Percentiles rank a stretch among this genome's conserved stretches.
These are phyloP conservation scores for Fusarium irregulare DNA, from an alignment of 2,329 filamentous ascomycete species.

Conservation along the genomic window DNA sequence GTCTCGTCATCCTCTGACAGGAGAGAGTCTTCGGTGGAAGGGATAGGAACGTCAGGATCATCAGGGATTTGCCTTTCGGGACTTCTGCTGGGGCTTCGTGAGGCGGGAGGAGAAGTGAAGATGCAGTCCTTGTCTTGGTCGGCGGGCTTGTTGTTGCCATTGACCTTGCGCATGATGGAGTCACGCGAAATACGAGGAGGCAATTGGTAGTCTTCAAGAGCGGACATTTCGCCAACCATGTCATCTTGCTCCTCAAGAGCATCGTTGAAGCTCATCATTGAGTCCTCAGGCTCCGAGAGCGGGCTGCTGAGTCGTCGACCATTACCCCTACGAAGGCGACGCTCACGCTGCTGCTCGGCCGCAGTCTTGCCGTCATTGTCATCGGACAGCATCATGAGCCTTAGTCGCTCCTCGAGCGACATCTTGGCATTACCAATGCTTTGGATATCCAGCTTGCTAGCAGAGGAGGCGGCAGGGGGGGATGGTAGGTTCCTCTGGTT, in stretches of 20 bases:
- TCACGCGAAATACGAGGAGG: slow-evolving; percentile 89
- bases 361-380: slow-evolving; percentile 68
- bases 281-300: slow-evolving; percentile 56
- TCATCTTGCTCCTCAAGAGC: slow-evolving; percentile 68
- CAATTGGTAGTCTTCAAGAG: slow-evolving; percentile 71
- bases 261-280: slow-evolving; percentile 47
- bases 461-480: slow-evolving; percentile 72
- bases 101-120: slow-evolving; percentile 71
- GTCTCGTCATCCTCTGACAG: slow-evolving; percentile 53
- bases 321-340: slow-evolving; percentile 73
- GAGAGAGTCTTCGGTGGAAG: slow-evolving; percentile 80
- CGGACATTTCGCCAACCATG: slow-evolving; percentile 68
- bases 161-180: slow-evolving; percentile 89
- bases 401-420: slow-evolving; percentile 86
- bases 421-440: slow-evolving; percentile 80
- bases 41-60: slow-evolving; percentile 91
- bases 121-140: slow-evolving; percentile 72
- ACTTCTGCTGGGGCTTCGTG: slow-evolving; percentile 56
- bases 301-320: slow-evolving; percentile 61
- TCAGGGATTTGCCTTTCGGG: slow-evolving; percentile 68
- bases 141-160: slow-evolving; percentile 68
- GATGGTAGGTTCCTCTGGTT: slow-evolving; percentile 77
- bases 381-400: slow-evolving; percentile 87
- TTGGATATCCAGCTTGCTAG: slow-evolving; percentile 81
- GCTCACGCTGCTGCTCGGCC: slow-evolving; percentile 74